Percentiles rank a stretch among this genome's conserved stretches.
Evolutionary conservation across 371 early-diverging fungal species (phyloP).

Genomic region (Zychaea mexicana): DNA sequence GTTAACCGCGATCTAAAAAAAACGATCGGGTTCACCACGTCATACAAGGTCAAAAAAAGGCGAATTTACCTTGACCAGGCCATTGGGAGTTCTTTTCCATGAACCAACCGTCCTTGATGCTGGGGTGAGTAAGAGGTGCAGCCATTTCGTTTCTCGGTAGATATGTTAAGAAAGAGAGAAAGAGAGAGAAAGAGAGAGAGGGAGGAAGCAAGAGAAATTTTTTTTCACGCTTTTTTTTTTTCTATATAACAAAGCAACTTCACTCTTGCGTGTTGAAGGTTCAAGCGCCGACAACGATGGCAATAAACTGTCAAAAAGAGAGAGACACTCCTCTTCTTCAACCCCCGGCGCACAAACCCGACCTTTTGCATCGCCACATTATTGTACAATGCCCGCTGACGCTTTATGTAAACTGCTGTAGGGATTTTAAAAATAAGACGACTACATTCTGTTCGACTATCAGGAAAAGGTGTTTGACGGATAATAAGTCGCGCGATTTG

Average conservation of each 20-base stretch:
- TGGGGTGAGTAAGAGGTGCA: constrained; percentile 78
- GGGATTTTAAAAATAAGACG: background rate
- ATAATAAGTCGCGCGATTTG: background rate
- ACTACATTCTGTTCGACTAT: background rate
- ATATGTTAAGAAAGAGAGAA: constrained; percentile 4
- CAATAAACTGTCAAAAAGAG: background rate
- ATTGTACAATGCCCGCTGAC: no score
- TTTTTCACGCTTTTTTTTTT: no score
- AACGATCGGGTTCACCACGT: no score
- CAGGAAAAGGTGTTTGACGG: background rate
- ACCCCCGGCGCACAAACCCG: background rate
- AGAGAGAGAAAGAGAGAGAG: constrained; percentile 8
- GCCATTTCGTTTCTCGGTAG: constrained; percentile 45
- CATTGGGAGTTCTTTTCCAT: constrained; percentile 90
- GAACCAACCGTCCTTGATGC: constrained; percentile 96
- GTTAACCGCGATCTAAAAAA: no score
- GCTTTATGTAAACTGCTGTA: no score
- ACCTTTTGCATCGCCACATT: background rate
- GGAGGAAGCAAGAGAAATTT: constrained; percentile 6
- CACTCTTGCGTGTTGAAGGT: background rate
- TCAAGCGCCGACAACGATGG: background rate
- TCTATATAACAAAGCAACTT: no score
- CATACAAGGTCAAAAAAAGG: no score
- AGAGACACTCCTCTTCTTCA: no score
- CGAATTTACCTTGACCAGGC: constrained; percentile 89